Evolutionary conservation across 2,329 filamentous ascomycete species (phyloP), one percentile per base, ranked within the genome.

Genomic region (Fonsecaea monophora): DNA sequence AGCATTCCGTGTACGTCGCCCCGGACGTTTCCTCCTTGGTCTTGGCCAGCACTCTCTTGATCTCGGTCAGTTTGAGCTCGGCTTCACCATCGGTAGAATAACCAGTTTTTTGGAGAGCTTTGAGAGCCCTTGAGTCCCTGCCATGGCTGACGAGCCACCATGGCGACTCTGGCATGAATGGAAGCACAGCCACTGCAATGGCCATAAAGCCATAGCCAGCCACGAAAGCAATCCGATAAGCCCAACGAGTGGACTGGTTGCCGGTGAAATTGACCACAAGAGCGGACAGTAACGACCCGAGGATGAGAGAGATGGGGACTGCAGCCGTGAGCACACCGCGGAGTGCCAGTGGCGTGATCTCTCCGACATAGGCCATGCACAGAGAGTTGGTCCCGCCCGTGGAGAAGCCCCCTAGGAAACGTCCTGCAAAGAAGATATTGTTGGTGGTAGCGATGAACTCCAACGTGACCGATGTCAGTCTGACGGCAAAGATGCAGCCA

Each of bases 311-410:
- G 3, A 82, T 73, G 35, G 80, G 80, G 10, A 77, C 78, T 66
- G 80, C 74, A 60, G 78, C 80, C 0, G 83, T 84, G 0, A 83
- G 75, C 35, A 84, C 75, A 32, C 83, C 83, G 37, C 84, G 80
- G 1, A 85, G 76, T 3, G 78, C 77, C 12, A 84, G 78, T 0
- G 83, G 80, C 8, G 54, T 58, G 53, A 71, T 50, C 64, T 78
- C 84, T 0, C 78, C 82, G 13, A 80, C 77, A 4, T 80, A 80
- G 7, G 83, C 71, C 0, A 83, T 82, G 0, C 78, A 81, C 15
- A 85, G 74, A 0, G 82, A 83, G 9, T 82, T 74, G 64, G 82
- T 83, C 64, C 80, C 80, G 0, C 83, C 83, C 1, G 84, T 71
- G 0, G 78, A 78, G 7, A 83, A 45, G n/a, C 82, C 81, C 1